Conservation (phyloP, 2,329 filamentous ascomycete species). For the Cadophora malorum region DNA sequence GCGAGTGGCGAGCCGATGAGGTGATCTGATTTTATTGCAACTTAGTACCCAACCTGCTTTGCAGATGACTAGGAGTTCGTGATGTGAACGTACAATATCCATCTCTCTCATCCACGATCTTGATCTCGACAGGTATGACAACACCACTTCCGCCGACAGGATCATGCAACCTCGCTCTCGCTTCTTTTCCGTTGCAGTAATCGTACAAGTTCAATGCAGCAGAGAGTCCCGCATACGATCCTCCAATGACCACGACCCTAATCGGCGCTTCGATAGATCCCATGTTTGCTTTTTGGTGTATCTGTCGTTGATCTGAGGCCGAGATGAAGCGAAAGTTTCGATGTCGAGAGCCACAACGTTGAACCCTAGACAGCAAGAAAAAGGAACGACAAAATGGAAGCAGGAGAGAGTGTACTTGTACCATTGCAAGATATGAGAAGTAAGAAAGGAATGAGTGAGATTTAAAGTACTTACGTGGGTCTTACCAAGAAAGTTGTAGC, state of each 20-base stretch:
- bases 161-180: conserved; percentile 43
- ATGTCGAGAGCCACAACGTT: not conserved
- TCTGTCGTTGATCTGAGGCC: not conserved
- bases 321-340: no score
- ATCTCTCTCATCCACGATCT: conserved; percentile 79
- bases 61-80: no score
- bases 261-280: conserved; percentile 23
- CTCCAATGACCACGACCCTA: conserved; percentile 71
- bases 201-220: conserved; percentile 72
- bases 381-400: conserved; percentile 1
- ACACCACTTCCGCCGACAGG: conserved; percentile 43
- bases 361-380: not conserved
- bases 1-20: conserved; percentile 78
- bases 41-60: not conserved
- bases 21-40: conserved; percentile 61
- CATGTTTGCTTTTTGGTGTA: conserved; percentile 2
- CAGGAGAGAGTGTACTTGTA: not conserved
- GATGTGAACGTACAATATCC: conserved; percentile 70
- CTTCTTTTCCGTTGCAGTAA: conserved; percentile 60
- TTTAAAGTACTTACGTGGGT: conserved; percentile 1
- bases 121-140: conserved; percentile 68
- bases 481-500: conserved; percentile 1
- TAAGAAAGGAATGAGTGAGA: not conserved
- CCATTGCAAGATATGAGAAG: not conserved
- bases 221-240: conserved; percentile 75